A percentile compares a stretch with the other conserved stretches of the same genome.
These are phyloP conservation scores for Abelmoschus esculentus DNA, from an alignment of 345 rosid genomes.

Conservation along the genomic window DNA sequence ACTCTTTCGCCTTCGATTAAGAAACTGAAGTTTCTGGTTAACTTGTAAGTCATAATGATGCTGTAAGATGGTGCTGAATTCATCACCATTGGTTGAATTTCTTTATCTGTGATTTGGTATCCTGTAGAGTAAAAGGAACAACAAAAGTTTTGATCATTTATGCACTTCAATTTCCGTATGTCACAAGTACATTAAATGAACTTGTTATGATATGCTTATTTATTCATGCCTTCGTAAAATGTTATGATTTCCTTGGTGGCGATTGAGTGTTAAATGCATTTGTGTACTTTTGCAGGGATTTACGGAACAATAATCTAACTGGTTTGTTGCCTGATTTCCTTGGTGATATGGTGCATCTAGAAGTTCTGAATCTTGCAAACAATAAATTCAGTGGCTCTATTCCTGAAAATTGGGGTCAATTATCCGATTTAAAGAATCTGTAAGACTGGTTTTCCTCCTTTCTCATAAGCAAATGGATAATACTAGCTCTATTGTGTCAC, in stretches of 20 bases:
- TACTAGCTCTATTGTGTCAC: neutral
- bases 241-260: neutral
- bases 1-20: constrained; percentile 62
- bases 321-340: constrained; percentile 71
- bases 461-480: neutral
- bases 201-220: too few relatives aligned
- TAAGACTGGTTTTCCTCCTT: constrained; percentile 23
- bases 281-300: constrained; percentile 51
- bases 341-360: constrained; percentile 49
- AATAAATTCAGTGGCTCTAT: constrained; percentile 72
- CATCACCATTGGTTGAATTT: neutral
- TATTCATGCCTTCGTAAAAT: too few relatives aligned
- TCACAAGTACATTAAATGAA: too few relatives aligned
- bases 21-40: constrained; percentile 61
- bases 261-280: neutral
- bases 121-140: too few relatives aligned
- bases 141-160: too few relatives aligned
- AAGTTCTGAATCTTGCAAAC: constrained; percentile 62
- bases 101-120: too few relatives aligned
- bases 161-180: too few relatives aligned
- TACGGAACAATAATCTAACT: constrained; percentile 65
- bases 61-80: neutral
- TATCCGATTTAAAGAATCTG: constrained; percentile 62
- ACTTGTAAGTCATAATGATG: constrained; percentile 44
- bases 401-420: constrained; percentile 58